Evolutionary conservation across 345 rosid species (phyloP), one percentile per base, ranked within the genome.

Genomic region (Punica granatum): DNA sequence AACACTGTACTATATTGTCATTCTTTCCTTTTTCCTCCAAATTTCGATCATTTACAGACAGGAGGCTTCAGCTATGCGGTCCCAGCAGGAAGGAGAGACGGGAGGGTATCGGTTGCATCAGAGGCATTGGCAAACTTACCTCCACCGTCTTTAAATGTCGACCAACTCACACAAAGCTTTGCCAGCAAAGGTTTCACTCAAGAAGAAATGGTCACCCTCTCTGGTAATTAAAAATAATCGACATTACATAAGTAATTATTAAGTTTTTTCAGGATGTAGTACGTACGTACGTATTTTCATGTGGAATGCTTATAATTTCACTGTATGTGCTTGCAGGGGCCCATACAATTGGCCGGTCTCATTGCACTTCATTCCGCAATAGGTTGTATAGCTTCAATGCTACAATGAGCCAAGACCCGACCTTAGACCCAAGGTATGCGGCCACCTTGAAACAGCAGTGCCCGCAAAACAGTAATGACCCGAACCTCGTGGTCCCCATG

Each of bases 81-180:
- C 32, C 89, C 83, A 2, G 83, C 83, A 0, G 92, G 89, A 59
- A 79, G 89, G 77, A 84, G 82, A 74, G 92, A 87, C 26, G 92
- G 89, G 3, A 76, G 62, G 72, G 70, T 72, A 68, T 86, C 92
- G 9, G 16, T 60, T 2, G 80, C 82, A 23, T 79, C 83, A 0
- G 87, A 84, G 60, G 67, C 83, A 14, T 49, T 69, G 0, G 59
- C 72, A 3, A 85, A 83, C 74, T 49, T 85, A 18, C 88, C 89
- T 31, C 65, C 85, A 7, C 89, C 89, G 5, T 42, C 71, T 3
- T 65, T 77, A 26, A 83, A 73, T 39, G 75, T 82, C 26, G 59
- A 64, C 41, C 78, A 73, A 49, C 74, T 83, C 32, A 83, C 79
- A 21, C 69, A 60, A 43, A 16, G 41, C 25, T 53, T 74, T n/a